Base-by-base conservation (phyloP, 2,329 filamentous ascomycete genomes). In the Coniella lustricola region DNA sequence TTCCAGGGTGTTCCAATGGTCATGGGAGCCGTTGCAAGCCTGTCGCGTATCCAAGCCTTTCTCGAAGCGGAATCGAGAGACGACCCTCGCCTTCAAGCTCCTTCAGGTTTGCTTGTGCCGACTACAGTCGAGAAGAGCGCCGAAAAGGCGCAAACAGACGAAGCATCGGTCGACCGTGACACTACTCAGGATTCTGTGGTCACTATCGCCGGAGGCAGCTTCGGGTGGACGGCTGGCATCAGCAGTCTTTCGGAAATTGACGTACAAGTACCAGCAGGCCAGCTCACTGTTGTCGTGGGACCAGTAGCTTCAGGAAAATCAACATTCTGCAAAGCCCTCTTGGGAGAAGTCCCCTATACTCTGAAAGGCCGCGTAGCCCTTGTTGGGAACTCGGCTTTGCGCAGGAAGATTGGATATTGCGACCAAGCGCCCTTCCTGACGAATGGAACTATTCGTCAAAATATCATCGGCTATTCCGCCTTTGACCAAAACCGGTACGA, bases 1-100 rank as follows among this genome's bases (percentile, higher is more conserved):
- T 62, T 71, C 10, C 62, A 69, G 36, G 50, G 43, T 2, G 51
- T 69, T 3, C 66, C 67, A 0, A 21, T 31, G 0, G 41, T 69
- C 0, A 52, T 69, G 13, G 57, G 64, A 0, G 61, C 58, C 0
- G 33, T 69, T 17, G 56, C 62, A 1, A 69, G 67, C 43, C 47
- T 65, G 5, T 50, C 54, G 20, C 60, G 67, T 2, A 62, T 72
- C 1, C 67, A 70, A 35, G 55, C 47, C 0, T 70, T 67, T n/a
- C 52, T 73, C 1, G 65, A 64, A 48, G 46, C 45, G 31, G 59
- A 55, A 3, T n/a, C 55, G 3, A 55, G 56, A 34, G 37, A 55
- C 21, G 63, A 65, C 37, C 62, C 59, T 21, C 59, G 61, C 21
- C 32, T 5, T 35, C 45, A 29, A 14, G 41, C 38, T 1, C 22